Percentiles rank a stretch among this genome's conserved stretches.
Conservation (phyloP, 2,329 filamentous ascomycete species). For the Fusarium miscanthi region DNA sequence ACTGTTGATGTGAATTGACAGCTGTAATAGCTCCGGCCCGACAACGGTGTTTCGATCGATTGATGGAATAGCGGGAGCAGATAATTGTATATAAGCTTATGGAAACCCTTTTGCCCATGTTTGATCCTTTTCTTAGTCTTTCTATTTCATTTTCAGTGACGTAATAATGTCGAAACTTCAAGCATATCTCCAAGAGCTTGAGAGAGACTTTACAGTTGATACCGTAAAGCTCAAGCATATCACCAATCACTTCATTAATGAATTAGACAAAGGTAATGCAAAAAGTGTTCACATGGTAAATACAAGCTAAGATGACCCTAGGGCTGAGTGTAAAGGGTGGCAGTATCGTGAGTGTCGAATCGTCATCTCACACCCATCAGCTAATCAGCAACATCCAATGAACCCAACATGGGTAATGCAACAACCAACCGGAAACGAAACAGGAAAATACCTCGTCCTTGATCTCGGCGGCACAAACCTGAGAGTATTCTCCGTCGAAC, state of each 20-base stretch:
- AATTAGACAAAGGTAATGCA: background rate
- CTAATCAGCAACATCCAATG: background rate
- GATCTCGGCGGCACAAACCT: constrained; percentile 13
- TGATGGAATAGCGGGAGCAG: too few species aligned
- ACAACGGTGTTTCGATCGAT: background rate
- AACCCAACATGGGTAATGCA: constrained; percentile 21
- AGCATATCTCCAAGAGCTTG: background rate
- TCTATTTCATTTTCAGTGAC: accelerated
- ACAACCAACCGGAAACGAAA: constrained; percentile 2
- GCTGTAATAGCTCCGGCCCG: background rate
- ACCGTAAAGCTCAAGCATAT: constrained; percentile 9
- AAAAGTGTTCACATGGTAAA: accelerated
- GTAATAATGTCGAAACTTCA: background rate
- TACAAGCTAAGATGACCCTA: background rate
- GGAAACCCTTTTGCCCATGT: accelerated
- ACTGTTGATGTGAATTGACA: background rate
- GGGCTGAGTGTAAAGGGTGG: background rate
- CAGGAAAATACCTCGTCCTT: background rate
- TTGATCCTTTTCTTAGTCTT: too few species aligned
- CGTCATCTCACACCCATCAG: accelerated
- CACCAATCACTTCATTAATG: constrained; percentile 5
- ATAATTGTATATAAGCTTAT: background rate
- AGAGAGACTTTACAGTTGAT: constrained; percentile 2
- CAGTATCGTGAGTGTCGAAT: background rate
- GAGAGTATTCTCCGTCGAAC: background rate